Percentiles rank a stretch among this genome's conserved stretches.
These are phyloP conservation scores for Globisporangium solare DNA, from an alignment of 352 stramenopile genomes.

Conservation along the genomic window DNA sequence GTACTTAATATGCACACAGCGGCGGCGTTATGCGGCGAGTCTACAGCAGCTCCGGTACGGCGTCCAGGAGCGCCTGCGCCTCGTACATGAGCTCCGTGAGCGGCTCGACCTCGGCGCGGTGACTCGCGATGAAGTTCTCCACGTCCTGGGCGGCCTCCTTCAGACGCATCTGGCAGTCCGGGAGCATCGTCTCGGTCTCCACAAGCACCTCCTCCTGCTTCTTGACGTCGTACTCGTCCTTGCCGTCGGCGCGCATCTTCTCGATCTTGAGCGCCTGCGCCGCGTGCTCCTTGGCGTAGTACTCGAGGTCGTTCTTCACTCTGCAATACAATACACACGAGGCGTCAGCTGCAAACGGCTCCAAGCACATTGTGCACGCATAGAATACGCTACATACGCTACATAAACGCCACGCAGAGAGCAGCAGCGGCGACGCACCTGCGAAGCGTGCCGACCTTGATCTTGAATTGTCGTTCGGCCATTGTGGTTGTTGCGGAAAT, in stretches of 20 bases:
- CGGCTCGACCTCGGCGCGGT: constrained; percentile 34
- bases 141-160: constrained; percentile 55
- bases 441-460: constrained; percentile 77
- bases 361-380: background rate
- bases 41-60: constrained; percentile 26
- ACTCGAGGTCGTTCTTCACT: constrained; percentile 81
- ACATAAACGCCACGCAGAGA: background rate
- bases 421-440: constrained; percentile 21
- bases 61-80: constrained; percentile 41
- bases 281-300: constrained; percentile 71
- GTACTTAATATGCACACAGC: too few relatives aligned
- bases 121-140: constrained; percentile 32
- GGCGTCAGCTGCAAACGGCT: too few relatives aligned
- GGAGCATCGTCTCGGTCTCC: constrained; percentile 79
- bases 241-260: constrained; percentile 47
- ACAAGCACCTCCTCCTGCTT: constrained; percentile 81
- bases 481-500: constrained; percentile 18
- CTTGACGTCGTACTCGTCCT: constrained; percentile 71
- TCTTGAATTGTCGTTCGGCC: constrained; percentile 71
- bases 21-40: background rate
- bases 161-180: constrained; percentile 68
- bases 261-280: constrained; percentile 57
- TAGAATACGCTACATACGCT: background rate
- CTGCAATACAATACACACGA: constrained; percentile 16
- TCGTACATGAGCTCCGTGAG: constrained; percentile 34